Conservation (phyloP, 2,329 filamentous ascomycete species). For the Esteya vermicola region DNA sequence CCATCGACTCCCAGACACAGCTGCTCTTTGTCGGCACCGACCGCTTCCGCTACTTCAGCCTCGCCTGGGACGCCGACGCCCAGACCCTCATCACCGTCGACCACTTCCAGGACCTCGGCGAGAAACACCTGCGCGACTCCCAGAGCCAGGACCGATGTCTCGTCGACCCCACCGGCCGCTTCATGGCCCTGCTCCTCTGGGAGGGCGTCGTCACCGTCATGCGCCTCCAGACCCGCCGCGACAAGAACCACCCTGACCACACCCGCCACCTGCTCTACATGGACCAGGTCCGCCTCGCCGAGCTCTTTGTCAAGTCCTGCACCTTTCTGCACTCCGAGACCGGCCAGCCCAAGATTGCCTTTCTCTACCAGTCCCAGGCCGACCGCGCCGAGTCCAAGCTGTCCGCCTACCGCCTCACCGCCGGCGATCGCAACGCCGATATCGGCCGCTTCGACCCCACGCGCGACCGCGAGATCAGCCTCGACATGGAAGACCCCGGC, state of each 20-base stretch:
- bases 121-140: constrained; percentile 56
- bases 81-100: constrained; percentile 36
- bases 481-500: constrained; percentile 38
- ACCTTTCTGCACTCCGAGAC: constrained; percentile 44
- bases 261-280: constrained; percentile 31
- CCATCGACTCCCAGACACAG: constrained; percentile 59
- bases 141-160: constrained; percentile 73
- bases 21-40: constrained; percentile 89
- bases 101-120: constrained; percentile 36
- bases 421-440: constrained; percentile 40
- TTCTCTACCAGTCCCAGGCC: constrained; percentile 40
- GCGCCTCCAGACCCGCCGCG: constrained; percentile 32
- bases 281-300: constrained; percentile 41
- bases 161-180: constrained; percentile 63
- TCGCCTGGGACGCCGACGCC: constrained; percentile 59
- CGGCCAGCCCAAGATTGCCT: constrained; percentile 42
- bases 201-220: constrained; percentile 44
- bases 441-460: constrained; percentile 39
- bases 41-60: constrained; percentile 77
- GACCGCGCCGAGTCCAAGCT: constrained; percentile 39
- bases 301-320: constrained; percentile 45
- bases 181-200: constrained; percentile 44
- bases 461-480: constrained; percentile 39
- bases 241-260: constrained; percentile 27
- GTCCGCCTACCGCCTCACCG: constrained; percentile 43